Evolutionary conservation across 164 flowering plant species (phyloP).

Genomic region (Buxus sempervirens): DNA sequence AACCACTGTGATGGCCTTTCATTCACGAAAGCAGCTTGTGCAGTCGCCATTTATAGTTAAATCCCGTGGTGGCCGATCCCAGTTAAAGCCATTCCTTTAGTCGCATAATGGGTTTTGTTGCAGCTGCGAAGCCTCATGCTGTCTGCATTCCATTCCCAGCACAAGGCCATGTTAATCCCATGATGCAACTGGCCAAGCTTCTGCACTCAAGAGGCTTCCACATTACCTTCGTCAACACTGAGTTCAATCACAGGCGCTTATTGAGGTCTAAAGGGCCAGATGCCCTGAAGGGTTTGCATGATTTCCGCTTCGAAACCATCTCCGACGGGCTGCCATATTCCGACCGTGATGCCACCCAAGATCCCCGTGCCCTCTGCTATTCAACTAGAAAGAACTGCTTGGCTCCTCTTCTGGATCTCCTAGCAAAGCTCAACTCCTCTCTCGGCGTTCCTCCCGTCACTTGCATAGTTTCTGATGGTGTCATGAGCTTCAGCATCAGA

Average conservation of each 20-base stretch:
- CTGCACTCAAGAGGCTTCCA: too few relatives aligned
- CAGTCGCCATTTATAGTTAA: too few relatives aligned
- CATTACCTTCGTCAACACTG: conserved; percentile 44
- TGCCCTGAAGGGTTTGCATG: conserved; percentile 18
- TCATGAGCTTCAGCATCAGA: conserved; percentile 26
- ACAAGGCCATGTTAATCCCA: too few relatives aligned
- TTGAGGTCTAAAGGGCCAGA: conserved; percentile 26
- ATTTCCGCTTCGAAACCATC: conserved; percentile 25
- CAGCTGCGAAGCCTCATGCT: too few relatives aligned
- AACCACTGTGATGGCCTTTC: too few relatives aligned
- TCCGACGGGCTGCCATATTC: conserved; percentile 33
- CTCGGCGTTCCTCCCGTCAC: conserved; percentile 18
- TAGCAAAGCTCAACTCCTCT: conserved; percentile 17
- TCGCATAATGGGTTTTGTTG: too few relatives aligned
- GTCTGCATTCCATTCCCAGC: too few relatives aligned
- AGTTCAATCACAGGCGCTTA: conserved; percentile 35
- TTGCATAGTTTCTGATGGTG: conserved; percentile 29
- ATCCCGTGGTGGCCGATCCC: too few relatives aligned
- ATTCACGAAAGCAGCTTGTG: too few relatives aligned
- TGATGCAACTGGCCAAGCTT: too few relatives aligned
- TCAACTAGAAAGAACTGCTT: background rate
- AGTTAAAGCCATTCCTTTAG: too few relatives aligned
- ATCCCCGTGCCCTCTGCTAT: background rate
- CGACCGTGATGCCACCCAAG: conserved; percentile 19
- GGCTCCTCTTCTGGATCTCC: conserved; percentile 24